Evolutionary conservation across 176 grass and related monocot genomes (phyloP).

Genomic region (Neostapfia colusana): DNA sequence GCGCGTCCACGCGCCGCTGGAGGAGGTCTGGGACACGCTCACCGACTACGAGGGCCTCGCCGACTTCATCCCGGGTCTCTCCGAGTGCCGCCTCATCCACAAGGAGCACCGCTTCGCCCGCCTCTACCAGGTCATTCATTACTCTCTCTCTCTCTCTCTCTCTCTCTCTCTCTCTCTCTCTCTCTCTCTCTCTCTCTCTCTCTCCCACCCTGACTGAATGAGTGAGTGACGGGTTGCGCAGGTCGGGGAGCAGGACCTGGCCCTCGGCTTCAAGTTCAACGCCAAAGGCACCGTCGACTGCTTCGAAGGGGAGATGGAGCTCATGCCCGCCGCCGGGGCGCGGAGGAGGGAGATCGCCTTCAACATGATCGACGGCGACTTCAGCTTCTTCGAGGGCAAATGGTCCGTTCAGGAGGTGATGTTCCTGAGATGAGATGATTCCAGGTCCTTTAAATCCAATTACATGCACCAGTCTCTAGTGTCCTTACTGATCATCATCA

Average conservation of each 20-base stretch:
- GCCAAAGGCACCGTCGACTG: conserved; percentile 84
- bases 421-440: too few species aligned
- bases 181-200: too few species aligned
- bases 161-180: too few species aligned
- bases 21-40: conserved; percentile 72
- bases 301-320: conserved; percentile 69
- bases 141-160: too few species aligned
- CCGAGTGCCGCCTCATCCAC: conserved; percentile 68
- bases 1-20: conserved; percentile 55
- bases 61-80: conserved; percentile 76
- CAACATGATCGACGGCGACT: conserved; percentile 90
- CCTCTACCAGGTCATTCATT: conserved; percentile 68
- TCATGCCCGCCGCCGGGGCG: conserved; percentile 13
- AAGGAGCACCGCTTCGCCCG: conserved; percentile 51
- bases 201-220: too few species aligned
- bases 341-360: conserved; percentile 69
- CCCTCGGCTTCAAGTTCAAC: conserved; percentile 79
- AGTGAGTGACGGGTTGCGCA: neutral
- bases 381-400: conserved; percentile 71
- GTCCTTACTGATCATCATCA: too few species aligned
- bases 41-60: conserved; percentile 89
- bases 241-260: conserved; percentile 81
- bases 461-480: too few species aligned
- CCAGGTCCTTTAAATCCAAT: too few species aligned
- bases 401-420: conserved; percentile 83